Evolutionary conservation across 441 rosid species (phyloP).

Genomic region (Populus hybrid): DNA sequence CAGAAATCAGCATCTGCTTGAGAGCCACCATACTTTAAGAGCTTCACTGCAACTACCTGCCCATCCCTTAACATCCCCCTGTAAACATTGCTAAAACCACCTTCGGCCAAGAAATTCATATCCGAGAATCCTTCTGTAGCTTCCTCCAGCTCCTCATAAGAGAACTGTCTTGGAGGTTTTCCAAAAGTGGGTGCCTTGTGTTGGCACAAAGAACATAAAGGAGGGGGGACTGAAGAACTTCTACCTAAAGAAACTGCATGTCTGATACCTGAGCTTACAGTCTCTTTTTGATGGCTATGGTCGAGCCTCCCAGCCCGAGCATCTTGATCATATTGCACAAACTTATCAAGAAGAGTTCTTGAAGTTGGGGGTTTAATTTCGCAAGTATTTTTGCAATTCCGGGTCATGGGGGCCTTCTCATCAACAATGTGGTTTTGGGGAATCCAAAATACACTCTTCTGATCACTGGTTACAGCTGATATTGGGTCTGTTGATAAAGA

Average conservation of each 20-base stretch:
- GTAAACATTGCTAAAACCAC: slow-evolving; percentile 56
- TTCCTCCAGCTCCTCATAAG: slow-evolving; percentile 48
- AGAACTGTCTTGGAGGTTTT: slow-evolving; percentile 58
- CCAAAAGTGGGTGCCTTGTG: slow-evolving; percentile 64
- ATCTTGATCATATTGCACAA: slow-evolving; percentile 49
- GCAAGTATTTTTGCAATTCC: slow-evolving; percentile 15
- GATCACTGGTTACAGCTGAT: slow-evolving; percentile 19
- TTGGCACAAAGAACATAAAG: slow-evolving; percentile 63
- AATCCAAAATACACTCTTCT: slow-evolving; percentile 39
- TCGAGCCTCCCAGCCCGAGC: slow-evolving; percentile 15
- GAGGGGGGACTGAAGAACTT: slow-evolving; percentile 63
- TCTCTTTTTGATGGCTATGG: slow-evolving; percentile 27
- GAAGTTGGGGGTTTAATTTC: slow-evolving; percentile 30
- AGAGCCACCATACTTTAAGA: slow-evolving; percentile 38
- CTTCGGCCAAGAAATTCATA: slow-evolving; percentile 54
- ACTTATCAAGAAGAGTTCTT: slow-evolving; percentile 38
- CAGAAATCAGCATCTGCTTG: slow-evolving; percentile 65
- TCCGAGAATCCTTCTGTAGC: slow-evolving; percentile 66
- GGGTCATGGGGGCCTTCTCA: slow-evolving; percentile 16
- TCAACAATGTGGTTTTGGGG: slow-evolving; percentile 38
- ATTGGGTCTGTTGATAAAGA: slow-evolving; percentile 23
- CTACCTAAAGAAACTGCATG: slow-evolving; percentile 45
- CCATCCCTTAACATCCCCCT: slow-evolving; percentile 54
- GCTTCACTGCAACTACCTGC: slow-evolving; percentile 65
- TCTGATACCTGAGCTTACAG: slow-evolving; percentile 33